Evolutionary conservation across 495 filamentous ascomycete genomes (phyloP).

Genomic region (Aspergillus campestris): DNA sequence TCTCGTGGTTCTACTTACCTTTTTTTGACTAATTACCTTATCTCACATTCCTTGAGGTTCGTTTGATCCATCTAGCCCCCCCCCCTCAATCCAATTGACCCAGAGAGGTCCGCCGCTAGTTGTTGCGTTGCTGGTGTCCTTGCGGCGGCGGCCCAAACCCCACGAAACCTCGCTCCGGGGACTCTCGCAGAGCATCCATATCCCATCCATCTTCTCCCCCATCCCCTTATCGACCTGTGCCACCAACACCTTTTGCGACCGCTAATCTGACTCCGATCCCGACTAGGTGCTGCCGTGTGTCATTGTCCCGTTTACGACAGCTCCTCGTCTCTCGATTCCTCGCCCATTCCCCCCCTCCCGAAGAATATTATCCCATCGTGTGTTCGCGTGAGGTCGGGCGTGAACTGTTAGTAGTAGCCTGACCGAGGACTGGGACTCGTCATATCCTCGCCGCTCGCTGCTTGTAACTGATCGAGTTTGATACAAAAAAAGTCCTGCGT

Average conservation of each 20-base stretch:
- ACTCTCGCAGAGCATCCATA: conserved; percentile 16
- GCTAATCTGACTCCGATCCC: conserved; percentile 9
- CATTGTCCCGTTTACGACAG: conserved; percentile 4
- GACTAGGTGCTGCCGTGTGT: conserved; percentile 11
- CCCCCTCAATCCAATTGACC: conserved; percentile 16
- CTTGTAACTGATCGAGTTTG: not conserved
- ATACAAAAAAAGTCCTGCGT: conserved; percentile 20
- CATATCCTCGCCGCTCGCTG: conserved; percentile 18
- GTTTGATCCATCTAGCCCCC: not conserved
- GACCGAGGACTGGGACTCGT: conserved; percentile 28
- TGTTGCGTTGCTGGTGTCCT: conserved; percentile 19
- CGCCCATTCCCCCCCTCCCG: not conserved
- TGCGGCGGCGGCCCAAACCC: conserved; percentile 34
- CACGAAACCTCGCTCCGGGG: conserved; percentile 36
- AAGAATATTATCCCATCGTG: conserved; percentile 8
- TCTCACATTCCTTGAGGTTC: conserved; percentile 11
- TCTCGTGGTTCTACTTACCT: not conserved
- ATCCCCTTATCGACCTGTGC: not conserved
- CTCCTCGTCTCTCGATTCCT: conserved; percentile 5
- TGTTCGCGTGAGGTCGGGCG: conserved; percentile 22
- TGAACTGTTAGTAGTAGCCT: conserved; percentile 4
- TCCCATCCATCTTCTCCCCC: conserved; percentile 16
- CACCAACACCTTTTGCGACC: conserved; percentile 7
- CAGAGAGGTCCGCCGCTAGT: conserved; percentile 19
- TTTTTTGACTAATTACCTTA: not conserved